Percentiles rank a stretch among this genome's conserved stretches.
These are phyloP conservation scores for Vanrija sp. DNA, from an alignment of 1,284 basidiomycete species.

Conservation along the genomic window DNA sequence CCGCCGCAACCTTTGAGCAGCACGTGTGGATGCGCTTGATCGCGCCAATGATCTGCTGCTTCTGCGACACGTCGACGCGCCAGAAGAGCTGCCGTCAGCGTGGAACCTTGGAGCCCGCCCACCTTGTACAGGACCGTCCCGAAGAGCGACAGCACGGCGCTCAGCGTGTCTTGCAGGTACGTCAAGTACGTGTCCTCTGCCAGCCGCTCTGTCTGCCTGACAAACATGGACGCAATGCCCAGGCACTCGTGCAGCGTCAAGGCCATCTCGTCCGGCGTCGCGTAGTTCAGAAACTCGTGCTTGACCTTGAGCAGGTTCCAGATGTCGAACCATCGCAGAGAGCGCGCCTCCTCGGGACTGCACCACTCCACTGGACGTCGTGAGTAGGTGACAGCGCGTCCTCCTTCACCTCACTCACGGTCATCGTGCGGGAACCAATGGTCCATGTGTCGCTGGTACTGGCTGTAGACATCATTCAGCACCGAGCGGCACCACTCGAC, in stretches of 20 bases:
- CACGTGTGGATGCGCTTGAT: neutral
- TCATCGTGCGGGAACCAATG: constrained; percentile 17
- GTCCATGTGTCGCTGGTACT: constrained; percentile 13
- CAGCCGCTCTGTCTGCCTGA: constrained; percentile 12
- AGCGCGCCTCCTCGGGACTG: neutral
- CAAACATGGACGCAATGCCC: constrained; percentile 9
- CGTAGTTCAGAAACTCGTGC: constrained; percentile 13
- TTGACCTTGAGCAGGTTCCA: constrained; percentile 16
- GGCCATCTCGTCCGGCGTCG: constrained; percentile 2
- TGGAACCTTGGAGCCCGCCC: neutral
- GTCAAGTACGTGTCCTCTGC: constrained; percentile 6
- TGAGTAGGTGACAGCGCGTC: neutral
- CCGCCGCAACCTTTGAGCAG: neutral
- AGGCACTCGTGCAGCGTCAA: constrained; percentile 13
- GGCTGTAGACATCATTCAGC: constrained; percentile 11
- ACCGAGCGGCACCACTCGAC: constrained; percentile 1
- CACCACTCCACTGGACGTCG: neutral
- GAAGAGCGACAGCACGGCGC: constrained; percentile 17
- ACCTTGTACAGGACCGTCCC: constrained; percentile 20
- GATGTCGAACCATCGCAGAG: constrained; percentile 19
- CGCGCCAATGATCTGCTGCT: neutral
- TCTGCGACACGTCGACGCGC: neutral
- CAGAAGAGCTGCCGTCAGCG: constrained; percentile 4
- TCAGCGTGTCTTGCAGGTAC: constrained; percentile 19
- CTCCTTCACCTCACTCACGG: neutral